Base-by-base conservation (phyloP, 1,284 basidiomycete genomes). In the Amylostereum areolatum region DNA sequence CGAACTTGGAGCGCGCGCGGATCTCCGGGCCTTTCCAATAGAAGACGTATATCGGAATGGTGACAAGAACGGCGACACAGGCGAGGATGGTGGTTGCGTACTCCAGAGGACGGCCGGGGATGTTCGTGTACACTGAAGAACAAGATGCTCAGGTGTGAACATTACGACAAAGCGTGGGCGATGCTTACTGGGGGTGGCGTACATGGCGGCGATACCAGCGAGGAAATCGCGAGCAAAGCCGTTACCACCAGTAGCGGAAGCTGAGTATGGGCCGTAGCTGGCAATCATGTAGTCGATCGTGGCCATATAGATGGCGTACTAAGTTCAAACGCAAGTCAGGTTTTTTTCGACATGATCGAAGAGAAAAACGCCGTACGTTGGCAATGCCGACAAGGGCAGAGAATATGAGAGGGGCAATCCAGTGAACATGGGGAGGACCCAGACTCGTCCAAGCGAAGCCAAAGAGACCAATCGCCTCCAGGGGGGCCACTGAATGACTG, bases 41-140 rank as follows among this genome's bases (percentile, higher is more conserved):
- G 61, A 72, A 70, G 34, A 72, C 47, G 53, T 65, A 72, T 29
- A 71, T 62, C 0, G 70, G 68, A 30, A 70, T 63, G 5, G 62
- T 62, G 6, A 70, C 62, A 35, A 69, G 32, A 4, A 64, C 55
- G 1, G 66, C 68, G 28, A 73, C 52, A 57, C 63, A 63, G 29
- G 59, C 66, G 2, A 73, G 57, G 30, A 73, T 59, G 0, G 69
- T 69, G 4, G 59, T 57, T 1, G 67, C 67, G 63, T 65, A 71
- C 50, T 68, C 66, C 28, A 67, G 57, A 25, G 49, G 32, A 33
- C 41, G 41, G 6, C 40, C n/a, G 18, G 48, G 45, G 31, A 48
- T 47, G 44, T 50, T 50, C 18, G 45, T 41, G 41, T 42, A 54
- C 25, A 48, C 41, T 36, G 39, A n/a, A 36, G 34, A n/a, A n/a